Evolutionary conservation across 139 green algal species (phyloP).

Genomic region (Picochlorum sp.): DNA sequence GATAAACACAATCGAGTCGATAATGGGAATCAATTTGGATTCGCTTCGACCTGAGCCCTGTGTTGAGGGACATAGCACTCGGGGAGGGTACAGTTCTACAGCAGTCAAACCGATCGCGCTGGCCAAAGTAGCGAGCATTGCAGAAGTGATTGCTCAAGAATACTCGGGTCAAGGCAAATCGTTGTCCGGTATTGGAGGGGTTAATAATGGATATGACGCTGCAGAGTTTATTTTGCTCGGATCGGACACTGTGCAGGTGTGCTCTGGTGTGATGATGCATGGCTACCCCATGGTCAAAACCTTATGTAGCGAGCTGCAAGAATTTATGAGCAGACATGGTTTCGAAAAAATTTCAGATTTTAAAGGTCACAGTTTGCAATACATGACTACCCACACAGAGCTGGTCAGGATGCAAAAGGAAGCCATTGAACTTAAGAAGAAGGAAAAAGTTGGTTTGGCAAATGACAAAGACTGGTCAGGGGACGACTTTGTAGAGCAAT

Average conservation of each 20-base stretch:
- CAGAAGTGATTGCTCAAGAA: slow-evolving; percentile 58
- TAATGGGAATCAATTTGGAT: slow-evolving; percentile 94
- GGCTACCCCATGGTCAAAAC: slow-evolving; percentile 84
- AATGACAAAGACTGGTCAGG: slow-evolving; percentile 89
- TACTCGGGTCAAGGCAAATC: slow-evolving; percentile 28
- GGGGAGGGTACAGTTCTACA: slow-evolving; percentile 67
- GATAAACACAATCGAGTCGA: slow-evolving; percentile 82
- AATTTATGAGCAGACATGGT: slow-evolving; percentile 66
- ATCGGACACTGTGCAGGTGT: slow-evolving; percentile 91
- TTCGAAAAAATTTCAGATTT: slow-evolving; percentile 83
- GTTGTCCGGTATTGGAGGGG: slow-evolving; percentile 79
- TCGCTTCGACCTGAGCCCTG: slow-evolving; percentile 67
- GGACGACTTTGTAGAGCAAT: slow-evolving; percentile 79
- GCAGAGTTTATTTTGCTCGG: slow-evolving; percentile 95
- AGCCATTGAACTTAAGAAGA: slow-evolving; percentile 63
- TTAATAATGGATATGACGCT: slow-evolving; percentile 84
- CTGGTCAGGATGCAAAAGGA: slow-evolving; percentile 78
- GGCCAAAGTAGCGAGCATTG: slow-evolving; percentile 54
- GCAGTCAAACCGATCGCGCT: slow-evolving; percentile 96
- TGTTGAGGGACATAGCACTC: slow-evolving; percentile 43
- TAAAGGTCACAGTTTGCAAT: slow-evolving; percentile 62
- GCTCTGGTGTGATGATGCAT: slow-evolving; percentile 96
- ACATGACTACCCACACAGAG: slow-evolving; percentile 92
- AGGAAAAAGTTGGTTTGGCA: slow-evolving; percentile 45
- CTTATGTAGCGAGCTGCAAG: slow-evolving; percentile 74